phyloP scores from a whole-genome alignment of 768 basidiomycete genomes.

The Panaeolus papilionaceus region DNA sequence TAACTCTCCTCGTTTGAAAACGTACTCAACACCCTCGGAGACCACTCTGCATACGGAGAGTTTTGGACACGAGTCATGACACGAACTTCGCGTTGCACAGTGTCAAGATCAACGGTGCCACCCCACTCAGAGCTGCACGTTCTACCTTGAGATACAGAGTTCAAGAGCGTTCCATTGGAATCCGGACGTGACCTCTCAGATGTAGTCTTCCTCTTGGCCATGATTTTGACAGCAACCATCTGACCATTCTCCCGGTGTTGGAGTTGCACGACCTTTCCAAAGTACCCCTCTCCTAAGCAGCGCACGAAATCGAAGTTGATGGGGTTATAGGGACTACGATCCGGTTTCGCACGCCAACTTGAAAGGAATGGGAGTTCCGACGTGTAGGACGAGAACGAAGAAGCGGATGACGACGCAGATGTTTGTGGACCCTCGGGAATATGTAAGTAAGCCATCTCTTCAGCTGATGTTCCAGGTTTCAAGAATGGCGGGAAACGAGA shows the following conservation, averaged over 20 bases:
- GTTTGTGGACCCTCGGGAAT: background rate
- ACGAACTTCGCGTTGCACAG: constrained; percentile 20
- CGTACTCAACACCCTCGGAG: constrained; percentile 25
- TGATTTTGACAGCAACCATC: constrained; percentile 1
- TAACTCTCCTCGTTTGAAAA: constrained; percentile 23
- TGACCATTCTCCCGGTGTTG: background rate
- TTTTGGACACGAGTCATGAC: constrained; percentile 25
- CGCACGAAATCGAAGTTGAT: background rate
- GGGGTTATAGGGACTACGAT: background rate
- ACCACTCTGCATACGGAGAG: constrained; percentile 17
- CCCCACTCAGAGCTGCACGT: background rate
- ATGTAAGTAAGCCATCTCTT: background rate
- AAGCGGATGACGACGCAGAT: background rate
- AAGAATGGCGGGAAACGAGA: constrained; percentile 1
- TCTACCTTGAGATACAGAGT: background rate
- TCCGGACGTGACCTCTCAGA: background rate
- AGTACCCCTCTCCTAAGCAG: background rate
- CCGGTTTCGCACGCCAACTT: background rate
- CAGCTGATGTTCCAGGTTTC: background rate
- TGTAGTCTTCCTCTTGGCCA: background rate
- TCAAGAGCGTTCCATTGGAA: background rate
- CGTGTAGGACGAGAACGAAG: background rate
- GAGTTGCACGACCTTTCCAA: constrained; percentile 3
- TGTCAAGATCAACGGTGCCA: background rate
- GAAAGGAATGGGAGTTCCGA: constrained; percentile 3